Percentiles rank a stretch among this genome's conserved stretches.
These are phyloP conservation scores for Aotearoamyces nothofagi DNA, from an alignment of 2,329 filamentous ascomycete genomes.

Conservation along the genomic window DNA sequence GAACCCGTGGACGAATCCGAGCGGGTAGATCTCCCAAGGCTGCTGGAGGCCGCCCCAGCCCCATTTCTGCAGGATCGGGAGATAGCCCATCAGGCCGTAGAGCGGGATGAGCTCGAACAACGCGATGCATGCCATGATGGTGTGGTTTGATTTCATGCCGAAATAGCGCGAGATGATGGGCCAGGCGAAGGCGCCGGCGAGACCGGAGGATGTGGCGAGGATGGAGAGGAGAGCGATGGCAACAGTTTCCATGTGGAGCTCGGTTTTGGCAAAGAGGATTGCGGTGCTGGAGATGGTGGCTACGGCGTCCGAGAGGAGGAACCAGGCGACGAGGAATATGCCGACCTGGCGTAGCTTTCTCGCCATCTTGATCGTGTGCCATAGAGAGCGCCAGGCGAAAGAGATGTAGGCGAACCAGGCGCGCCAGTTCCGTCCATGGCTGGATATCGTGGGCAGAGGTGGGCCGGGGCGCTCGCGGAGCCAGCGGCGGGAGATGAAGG, in stretches of 20 bases:
- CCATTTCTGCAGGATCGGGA: slow-evolving; percentile 60
- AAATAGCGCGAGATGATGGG: slow-evolving; percentile 57
- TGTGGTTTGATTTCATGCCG: slow-evolving; percentile 62
- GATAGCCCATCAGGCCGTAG: slow-evolving; percentile 78
- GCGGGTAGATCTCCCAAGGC: slow-evolving; percentile 90
- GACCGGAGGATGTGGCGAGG: slow-evolving; percentile 70
- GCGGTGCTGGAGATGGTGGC: slow-evolving; percentile 90
- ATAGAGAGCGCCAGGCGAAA: slow-evolving; percentile 77
- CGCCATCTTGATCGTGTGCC: slow-evolving; percentile 62
- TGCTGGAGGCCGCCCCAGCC: slow-evolving; percentile 76
- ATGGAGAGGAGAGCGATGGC: slow-evolving; percentile 86
- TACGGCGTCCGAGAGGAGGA: slow-evolving; percentile 82
- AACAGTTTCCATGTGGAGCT: slow-evolving; percentile 77
- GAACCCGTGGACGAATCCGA: slow-evolving; percentile 82
- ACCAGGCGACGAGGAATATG: slow-evolving; percentile 78
- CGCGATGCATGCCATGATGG: slow-evolving; percentile 74
- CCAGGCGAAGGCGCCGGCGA: slow-evolving; percentile 83
- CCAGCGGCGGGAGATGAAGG: slow-evolving; percentile 72
- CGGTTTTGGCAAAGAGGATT: slow-evolving; percentile 88
- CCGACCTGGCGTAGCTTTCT: slow-evolving; percentile 55
- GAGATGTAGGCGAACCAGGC: slow-evolving; percentile 53
- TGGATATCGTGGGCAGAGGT: slow-evolving; percentile 32
- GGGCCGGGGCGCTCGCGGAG: slow-evolving; percentile 76
- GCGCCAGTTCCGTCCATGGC: slow-evolving; percentile 18
- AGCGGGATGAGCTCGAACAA: slow-evolving; percentile 87